phyloP scores from a whole-genome alignment of 1,284 basidiomycete genomes.

The Apiotrichum porosum region DNA sequence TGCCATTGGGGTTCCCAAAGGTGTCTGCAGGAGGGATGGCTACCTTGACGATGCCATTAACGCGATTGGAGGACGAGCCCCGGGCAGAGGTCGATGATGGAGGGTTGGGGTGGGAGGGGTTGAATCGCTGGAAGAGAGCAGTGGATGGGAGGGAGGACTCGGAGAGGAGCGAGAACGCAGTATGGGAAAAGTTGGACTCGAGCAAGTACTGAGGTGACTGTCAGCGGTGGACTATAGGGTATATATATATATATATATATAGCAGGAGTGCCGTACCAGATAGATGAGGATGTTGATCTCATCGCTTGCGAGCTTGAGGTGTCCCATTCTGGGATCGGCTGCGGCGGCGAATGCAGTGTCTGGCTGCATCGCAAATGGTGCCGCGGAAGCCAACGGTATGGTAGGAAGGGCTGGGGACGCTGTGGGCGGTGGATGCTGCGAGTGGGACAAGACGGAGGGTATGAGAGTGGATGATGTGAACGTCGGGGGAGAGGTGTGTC shows the following conservation, averaged over 20 bases:
- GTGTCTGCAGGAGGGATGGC: neutral
- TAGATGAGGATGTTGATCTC: slow-evolving; percentile 48
- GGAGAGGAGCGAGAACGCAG: slow-evolving; percentile 40
- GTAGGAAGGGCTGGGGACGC: neutral
- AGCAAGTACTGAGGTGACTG: slow-evolving; percentile 35
- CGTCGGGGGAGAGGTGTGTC: too few relatives aligned
- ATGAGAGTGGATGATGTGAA: neutral
- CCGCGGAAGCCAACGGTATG: neutral
- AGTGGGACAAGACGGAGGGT: neutral
- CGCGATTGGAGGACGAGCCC: slow-evolving; percentile 5
- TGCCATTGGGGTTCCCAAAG: slow-evolving; percentile 10
- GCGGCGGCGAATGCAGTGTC: neutral
- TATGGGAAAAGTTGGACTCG: slow-evolving; percentile 45
- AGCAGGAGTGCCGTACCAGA: too few relatives aligned
- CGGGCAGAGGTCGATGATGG: neutral
- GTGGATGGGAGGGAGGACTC: slow-evolving; percentile 40
- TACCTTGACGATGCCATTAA: slow-evolving; percentile 8
- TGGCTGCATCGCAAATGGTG: neutral
- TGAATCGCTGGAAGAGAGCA: slow-evolving; percentile 39
- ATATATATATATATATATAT: too few relatives aligned
- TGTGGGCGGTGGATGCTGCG: neutral
- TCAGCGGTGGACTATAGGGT: too few relatives aligned
- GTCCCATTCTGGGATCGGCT: slow-evolving; percentile 8
- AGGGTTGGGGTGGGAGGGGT: slow-evolving; percentile 28
- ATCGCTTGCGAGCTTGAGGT: slow-evolving; percentile 32